Base-by-base conservation (phyloP, 2,329 filamentous ascomycete species). In the Penicillium paneum region DNA sequence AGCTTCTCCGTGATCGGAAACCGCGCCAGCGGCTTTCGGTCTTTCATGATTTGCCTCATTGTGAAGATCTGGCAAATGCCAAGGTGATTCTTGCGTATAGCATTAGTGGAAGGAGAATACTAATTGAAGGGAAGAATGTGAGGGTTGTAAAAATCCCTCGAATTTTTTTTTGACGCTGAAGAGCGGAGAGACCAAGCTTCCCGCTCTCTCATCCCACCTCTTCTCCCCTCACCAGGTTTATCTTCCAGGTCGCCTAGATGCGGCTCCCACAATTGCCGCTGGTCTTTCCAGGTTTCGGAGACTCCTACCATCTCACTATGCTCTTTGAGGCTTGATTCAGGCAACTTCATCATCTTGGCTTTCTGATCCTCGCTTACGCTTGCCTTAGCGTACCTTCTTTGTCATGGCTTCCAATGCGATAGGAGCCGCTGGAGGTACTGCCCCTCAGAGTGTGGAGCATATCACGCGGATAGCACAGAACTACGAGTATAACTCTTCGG, bases 401-500 rank as follows among this genome's bases (percentile, higher is more conserved):
- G 36, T 38, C 45, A 70, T 70, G 70, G 60, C 65, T 53, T 64
- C 60, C 32, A 58, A 64, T 49, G 17, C 21, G 36, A 57, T 61
- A 29, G 31, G 24, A 15, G 67, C 71, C 66, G 68, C 73, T 64
- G 74, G 64, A 32, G 72, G 67, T 50, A 67, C 69, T 38, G 61
- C 71, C 36, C 91, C 91, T 38, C 76, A 88, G 73, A 91, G 81
- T 61, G 82, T 94, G 54, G 86, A 87, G 66, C 88, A 95, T 68
- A 88, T 97, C 56, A 83, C 87, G 11, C 79, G 82, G 29, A 85
- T 87, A 63, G 94, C 93, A 3, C 81, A 86, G 59, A 84, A 88
- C 60, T 97, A 94, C 70, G 84, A 88, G 54, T 97, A 92, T 76
- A 90, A 91, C 70, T 81, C 82, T 1, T 81, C 82, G 31, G 88